Evolutionary conservation across 805 yeast species (phyloP), one percentile per base, ranked within the genome.

Genomic region (Middelhovenomyces tepae): DNA sequence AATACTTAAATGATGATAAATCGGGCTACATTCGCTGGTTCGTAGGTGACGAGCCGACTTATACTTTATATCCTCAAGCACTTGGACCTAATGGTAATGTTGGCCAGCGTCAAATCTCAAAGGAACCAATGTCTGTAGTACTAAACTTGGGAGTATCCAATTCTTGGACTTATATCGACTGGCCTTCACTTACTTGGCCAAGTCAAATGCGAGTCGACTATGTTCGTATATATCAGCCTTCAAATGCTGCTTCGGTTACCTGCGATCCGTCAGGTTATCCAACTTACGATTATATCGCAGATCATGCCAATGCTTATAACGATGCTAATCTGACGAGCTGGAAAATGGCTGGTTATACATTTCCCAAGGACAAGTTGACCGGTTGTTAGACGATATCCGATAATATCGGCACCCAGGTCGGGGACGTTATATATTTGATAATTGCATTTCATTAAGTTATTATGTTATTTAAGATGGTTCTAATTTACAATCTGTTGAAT

Each of bases 101-200:
- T 44, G 91, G 74, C 25, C 75, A 80, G 79, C 75, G 97, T 57
- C 59, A 71, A 43, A 71, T 89, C 18, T 67, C 91, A 15, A 78
- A 80, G 54, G 98, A 89, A 53, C 97, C 97, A 43, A 86, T 89
- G 96, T 70, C 94, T 2, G 69, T 89, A 40, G 60, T 89, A 44
- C 51, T 89, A 66, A 89, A 89, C 56, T 60, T 89, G 60, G 98
- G 95, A 66, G 62, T 89, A 34, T 87, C 96, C 10, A 80, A 78
- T 49, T 80, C 75, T 39, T 89, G 97, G 97, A 83, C 91, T 5
- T 84, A 82, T 56, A 89, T 89, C 41, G 89, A 86, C 60, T 89
- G 95, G 95, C 73, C 75, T 27, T 54, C 53, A 14, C 63, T 86
- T 38, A 59, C 60, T 28, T 89, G 89, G 71, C 98, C 98, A 2